Evolutionary conservation across 2,329 filamentous ascomycete genomes (phyloP).

Genomic region (Colletotrichum sublineola): DNA sequence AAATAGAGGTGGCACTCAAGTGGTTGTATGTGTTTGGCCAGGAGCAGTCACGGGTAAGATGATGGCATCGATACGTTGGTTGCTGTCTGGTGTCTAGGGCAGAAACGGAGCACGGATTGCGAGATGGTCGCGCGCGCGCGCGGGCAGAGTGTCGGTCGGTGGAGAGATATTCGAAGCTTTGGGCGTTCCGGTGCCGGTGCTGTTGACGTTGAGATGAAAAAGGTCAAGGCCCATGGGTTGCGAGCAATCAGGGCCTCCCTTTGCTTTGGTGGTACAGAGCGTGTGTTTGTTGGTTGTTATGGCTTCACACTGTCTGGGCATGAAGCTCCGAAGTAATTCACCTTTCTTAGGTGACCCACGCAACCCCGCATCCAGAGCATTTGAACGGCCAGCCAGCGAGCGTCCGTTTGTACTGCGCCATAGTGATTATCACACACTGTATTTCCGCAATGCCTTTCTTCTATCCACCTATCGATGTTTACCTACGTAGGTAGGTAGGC

Average conservation of each 20-base stretch:
- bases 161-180: not conserved
- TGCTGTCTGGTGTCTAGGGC: not conserved
- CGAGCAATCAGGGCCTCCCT: not conserved
- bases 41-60: not conserved
- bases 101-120: not conserved
- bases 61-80: not conserved
- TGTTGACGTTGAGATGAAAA: not conserved
- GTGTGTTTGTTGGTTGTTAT: constrained; percentile 25
- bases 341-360: constrained; percentile 12
- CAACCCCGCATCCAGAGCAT: constrained; percentile 7
- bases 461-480: not conserved
- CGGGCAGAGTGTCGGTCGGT: not conserved
- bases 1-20: not conserved
- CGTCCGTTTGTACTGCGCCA: not conserved
- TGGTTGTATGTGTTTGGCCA: not conserved
- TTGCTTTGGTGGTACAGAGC: not conserved
- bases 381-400: not conserved
- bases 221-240: not conserved
- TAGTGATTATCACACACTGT: not conserved
- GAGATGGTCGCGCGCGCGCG: not conserved
- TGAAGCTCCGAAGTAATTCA: not conserved
- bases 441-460: not conserved
- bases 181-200: not conserved
- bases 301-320: constrained; percentile 30
- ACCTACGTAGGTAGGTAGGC: not conserved